A percentile compares a stretch with the other conserved stretches of the same genome.
Conservation (phyloP, 768 basidiomycete species). For the Tulasnella sp. region DNA sequence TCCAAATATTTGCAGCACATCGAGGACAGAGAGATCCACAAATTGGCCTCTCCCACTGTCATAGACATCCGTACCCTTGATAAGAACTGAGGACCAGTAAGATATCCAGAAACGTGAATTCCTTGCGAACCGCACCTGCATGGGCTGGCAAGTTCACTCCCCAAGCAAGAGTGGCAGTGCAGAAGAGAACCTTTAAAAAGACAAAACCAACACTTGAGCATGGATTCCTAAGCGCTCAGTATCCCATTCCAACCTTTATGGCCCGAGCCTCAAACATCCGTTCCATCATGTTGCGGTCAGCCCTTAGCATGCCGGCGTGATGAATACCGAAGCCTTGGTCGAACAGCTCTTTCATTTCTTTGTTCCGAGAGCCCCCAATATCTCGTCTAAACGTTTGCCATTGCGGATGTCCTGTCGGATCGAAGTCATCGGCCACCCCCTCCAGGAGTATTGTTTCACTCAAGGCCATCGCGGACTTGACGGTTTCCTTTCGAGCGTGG, state of each 20-base stretch:
- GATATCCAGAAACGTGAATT: conserved; percentile 12
- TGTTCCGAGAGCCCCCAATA: conserved; percentile 82
- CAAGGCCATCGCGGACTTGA: conserved; percentile 82
- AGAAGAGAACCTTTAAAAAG: conserved; percentile 81
- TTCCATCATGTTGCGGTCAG: conserved; percentile 95
- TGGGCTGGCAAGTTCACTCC: conserved; percentile 99
- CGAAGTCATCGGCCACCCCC: conserved; percentile 75
- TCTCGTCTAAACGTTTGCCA: conserved; percentile 75
- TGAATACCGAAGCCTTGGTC: conserved; percentile 94
- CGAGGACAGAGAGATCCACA: conserved; percentile 89
- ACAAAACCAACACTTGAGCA: background rate
- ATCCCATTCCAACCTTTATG: conserved; percentile 69
- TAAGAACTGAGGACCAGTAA: conserved; percentile 62
- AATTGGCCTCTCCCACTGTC: conserved; percentile 89
- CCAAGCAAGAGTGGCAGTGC: conserved; percentile 98
- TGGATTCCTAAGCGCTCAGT: background rate
- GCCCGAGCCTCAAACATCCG: conserved; percentile 86
- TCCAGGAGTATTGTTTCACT: conserved; percentile 76
- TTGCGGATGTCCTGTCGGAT: conserved; percentile 77
- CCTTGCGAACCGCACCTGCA: conserved; percentile 61
- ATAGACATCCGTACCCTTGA: conserved; percentile 97
- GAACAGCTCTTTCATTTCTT: conserved; percentile 95
- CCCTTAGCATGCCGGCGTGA: conserved; percentile 96
- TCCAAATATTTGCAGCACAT: conserved; percentile 97
- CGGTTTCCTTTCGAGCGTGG: conserved; percentile 97